Base-by-base conservation (phyloP, 2,329 filamentous ascomycete species). In the Ascochyta koolunga region DNA sequence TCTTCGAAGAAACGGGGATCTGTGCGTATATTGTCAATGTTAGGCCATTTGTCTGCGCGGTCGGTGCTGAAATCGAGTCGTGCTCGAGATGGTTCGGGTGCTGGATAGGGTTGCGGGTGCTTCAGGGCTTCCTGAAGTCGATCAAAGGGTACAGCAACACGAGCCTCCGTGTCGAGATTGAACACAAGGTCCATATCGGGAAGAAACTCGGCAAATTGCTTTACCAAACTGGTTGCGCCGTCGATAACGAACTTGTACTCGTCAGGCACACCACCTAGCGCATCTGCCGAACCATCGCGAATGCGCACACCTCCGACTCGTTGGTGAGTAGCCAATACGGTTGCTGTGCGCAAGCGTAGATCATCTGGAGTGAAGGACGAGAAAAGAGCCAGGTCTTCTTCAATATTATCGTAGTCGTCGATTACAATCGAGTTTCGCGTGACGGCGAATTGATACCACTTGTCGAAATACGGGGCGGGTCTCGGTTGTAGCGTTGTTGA, bases 181-280 rank as follows among this genome's bases (percentile, higher is more conserved):
- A 87, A 82, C 0, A 81, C 83, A 32, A 87, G 68, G 62, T 86
- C 84, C 84, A 87, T 87, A 55, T 87, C 84, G 0, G 85, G 85
- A 25, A 87, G 75, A 59, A 79, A 76, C 50, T 82, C 66, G 1
- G 77, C 76, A 59, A 86, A 69, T 8, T 68, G 63, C 29, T 66
- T 74, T 27, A 87, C 82, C 76, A 87, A 83, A 6, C 74, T 64
- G 1, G 78, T 73, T 1, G 82, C 75, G 21, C 82, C 83, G 27
- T 82, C 78, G 8, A 86, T 74, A 80, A 86, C 83, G 83, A 83
- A 85, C 16, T 77, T 75, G 68, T 86, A 82, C 4, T 83, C 83
- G 1, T 79, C 79, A 47, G 79, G 75, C 9, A 85, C 80, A 22
- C 82, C 79, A 5, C 53, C 50, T 18, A 68, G 56, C 2, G 65